These are phyloP conservation scores for Graphiopsis chlorocephala DNA, from an alignment of 2,329 filamentous ascomycete genomes.

Conservation along the genomic window DNA sequence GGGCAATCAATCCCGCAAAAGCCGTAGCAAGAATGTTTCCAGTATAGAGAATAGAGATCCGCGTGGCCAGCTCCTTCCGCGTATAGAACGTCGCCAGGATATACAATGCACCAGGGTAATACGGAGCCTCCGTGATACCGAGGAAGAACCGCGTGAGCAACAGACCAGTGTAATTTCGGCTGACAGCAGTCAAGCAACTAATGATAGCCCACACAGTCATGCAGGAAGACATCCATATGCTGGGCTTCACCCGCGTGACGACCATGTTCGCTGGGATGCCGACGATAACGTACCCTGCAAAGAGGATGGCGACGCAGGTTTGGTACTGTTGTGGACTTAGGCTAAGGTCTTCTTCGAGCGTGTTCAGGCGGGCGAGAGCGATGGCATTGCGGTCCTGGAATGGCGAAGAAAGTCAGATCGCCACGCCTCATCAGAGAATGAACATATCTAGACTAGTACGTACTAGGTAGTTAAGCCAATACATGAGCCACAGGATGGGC, in stretches of 20 bases:
- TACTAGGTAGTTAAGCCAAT: constrained; percentile 26
- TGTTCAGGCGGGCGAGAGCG: constrained; percentile 26
- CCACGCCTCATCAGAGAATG: too few species aligned
- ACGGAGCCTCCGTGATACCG: constrained; percentile 18
- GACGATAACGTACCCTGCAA: constrained; percentile 32
- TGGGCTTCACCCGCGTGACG: constrained; percentile 42
- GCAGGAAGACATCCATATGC: constrained; percentile 40
- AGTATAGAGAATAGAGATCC: not conserved
- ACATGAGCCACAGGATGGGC: constrained; percentile 13
- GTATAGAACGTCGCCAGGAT: constrained; percentile 40
- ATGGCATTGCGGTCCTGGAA: constrained; percentile 22
- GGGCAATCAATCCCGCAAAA: not conserved
- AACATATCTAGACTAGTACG: not conserved
- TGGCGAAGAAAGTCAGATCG: not conserved
- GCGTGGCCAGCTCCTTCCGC: constrained; percentile 25
- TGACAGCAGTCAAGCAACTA: constrained; percentile 25
- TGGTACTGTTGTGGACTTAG: constrained; percentile 59
- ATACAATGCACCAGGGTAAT: constrained; percentile 12
- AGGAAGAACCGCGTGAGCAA: constrained; percentile 24
- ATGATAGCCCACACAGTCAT: constrained; percentile 33
- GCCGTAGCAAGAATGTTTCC: not conserved
- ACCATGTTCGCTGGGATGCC: constrained; percentile 46
- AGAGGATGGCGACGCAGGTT: constrained; percentile 49
- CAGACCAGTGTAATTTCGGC: constrained; percentile 25
- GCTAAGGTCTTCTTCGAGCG: constrained; percentile 51